Base-by-base conservation (phyloP, 208 protist genomes). In the Acanthamoeba castellanii region DNA sequence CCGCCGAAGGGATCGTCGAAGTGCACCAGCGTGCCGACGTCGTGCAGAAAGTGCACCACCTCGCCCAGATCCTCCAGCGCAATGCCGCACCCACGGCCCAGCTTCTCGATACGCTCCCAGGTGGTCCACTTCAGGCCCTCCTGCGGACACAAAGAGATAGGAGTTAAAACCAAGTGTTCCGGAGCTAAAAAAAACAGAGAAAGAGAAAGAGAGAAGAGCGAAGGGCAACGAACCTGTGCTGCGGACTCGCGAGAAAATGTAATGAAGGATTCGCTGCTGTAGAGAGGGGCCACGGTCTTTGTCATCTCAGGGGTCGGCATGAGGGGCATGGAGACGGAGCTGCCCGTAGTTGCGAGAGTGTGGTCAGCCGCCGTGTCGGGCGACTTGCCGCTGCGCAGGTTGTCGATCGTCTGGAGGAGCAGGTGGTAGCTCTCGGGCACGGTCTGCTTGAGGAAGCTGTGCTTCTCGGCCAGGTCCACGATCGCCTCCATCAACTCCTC, bases 381-480 rank as follows among this genome's bases (percentile, higher is more conserved):
- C 22, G 74, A 82, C 74, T 82, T 82, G 74, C 74, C 74, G 64
- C 59, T 70, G 8, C 85, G 85, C 57, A 91, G 85, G 59, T 91
- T 91, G 57, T 52, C 64, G 22, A 91, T 64, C 16, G 59, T 91
- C 37, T 91, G 85, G 16, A 74, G 64, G 34, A 91, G 64, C 59
- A 74, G 59, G 57, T 91, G 85, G 85, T 91, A 91, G 55, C 85
- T 91, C 57, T 91, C 64, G 7, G 85, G 85, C 34, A 91, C 64
- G 20, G 55, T 64, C 55, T 91, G 55, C 85, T 91, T 91, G 22
- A 91, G 57, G 85, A 91, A 91, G 57, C 85, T 91, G 42, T 91
- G 85, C 45, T 91, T 91, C 42, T 74, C 85, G 64, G 85, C 85
- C 47, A 74, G 55, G 25, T 70, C 57, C 18, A 91, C 85, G 59